A percentile compares a stretch with the other conserved stretches of the same genome.
These are phyloP conservation scores for Penicillium flavigenum DNA, from an alignment of 495 filamentous ascomycete species.

Conservation along the genomic window DNA sequence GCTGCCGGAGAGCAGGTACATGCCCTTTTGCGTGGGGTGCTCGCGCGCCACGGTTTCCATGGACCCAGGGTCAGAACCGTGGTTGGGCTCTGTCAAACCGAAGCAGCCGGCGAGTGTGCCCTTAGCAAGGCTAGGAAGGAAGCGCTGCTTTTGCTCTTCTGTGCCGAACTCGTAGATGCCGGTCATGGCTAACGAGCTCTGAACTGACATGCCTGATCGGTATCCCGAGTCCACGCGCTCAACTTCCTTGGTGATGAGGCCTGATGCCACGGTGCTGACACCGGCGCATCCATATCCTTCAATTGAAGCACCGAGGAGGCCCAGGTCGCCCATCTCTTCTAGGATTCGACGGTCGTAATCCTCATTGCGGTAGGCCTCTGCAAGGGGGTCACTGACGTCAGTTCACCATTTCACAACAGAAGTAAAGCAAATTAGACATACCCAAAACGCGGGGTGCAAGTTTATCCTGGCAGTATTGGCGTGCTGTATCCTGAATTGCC, in stretches of 20 bases:
- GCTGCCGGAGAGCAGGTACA: conserved; percentile 74
- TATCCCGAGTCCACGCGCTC: conserved; percentile 96
- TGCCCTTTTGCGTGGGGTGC: conserved; percentile 85
- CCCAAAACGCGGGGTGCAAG: conserved; percentile 83
- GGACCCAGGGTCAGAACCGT: conserved; percentile 92
- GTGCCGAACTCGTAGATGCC: conserved; percentile 94
- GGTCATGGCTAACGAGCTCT: conserved; percentile 93
- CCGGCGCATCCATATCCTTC: conserved; percentile 95
- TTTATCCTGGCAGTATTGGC: conserved; percentile 88
- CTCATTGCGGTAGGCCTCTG: conserved; percentile 95
- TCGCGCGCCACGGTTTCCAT: conserved; percentile 89
- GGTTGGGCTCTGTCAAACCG: conserved; percentile 95
- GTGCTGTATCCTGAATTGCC: conserved; percentile 82
- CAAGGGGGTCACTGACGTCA: background rate
- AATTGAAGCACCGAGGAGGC: conserved; percentile 87
- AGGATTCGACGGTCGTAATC: conserved; percentile 87
- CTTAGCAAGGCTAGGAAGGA: conserved; percentile 79
- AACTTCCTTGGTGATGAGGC: conserved; percentile 92
- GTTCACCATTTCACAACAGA: conserved; percentile 4
- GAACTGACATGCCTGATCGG: conserved; percentile 92
- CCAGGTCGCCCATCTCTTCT: conserved; percentile 93
- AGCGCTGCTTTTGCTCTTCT: conserved; percentile 84
- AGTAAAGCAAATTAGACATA: conserved; percentile 44
- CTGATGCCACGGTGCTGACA: conserved; percentile 83
- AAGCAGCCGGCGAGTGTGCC: conserved; percentile 89